Evolutionary conservation across 306 rosid genomes (phyloP).

Genomic region (Lathyrus tuberosus): DNA sequence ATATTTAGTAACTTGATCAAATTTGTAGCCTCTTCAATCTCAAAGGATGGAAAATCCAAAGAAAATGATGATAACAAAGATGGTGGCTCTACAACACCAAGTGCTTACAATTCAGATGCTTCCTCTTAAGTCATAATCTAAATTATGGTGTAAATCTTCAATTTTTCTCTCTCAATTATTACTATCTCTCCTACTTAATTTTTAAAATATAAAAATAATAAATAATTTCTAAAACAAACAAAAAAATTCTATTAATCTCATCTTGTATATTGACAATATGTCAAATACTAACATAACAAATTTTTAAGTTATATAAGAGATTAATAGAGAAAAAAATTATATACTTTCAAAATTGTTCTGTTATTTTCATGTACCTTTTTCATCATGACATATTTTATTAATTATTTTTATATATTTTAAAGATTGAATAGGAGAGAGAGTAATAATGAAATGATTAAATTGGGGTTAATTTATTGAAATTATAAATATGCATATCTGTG

Average conservation of each 20-base stretch:
- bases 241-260: background rate
- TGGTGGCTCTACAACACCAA: slow-evolving; percentile 36
- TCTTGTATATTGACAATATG: background rate
- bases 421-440: background rate
- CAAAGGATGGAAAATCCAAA: slow-evolving; percentile 22
- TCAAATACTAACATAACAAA: background rate
- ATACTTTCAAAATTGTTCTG: background rate
- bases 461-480: background rate
- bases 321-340: background rate
- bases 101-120: slow-evolving; percentile 36
- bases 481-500: background rate
- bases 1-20: slow-evolving; percentile 43
- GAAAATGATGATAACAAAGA: background rate
- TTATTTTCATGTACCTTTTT: background rate
- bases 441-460: background rate
- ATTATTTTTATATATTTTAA: background rate
- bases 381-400: background rate
- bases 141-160: background rate
- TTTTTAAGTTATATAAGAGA: background rate
- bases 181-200: background rate
- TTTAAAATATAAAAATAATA: background rate
- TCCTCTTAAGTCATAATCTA: slow-evolving; percentile 2
- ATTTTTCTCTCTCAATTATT: background rate
- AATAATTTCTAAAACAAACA: background rate
- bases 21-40: slow-evolving; percentile 24